phyloP scores from a whole-genome alignment of 305 asterid genomes.

The Plantago coronopus region DNA sequence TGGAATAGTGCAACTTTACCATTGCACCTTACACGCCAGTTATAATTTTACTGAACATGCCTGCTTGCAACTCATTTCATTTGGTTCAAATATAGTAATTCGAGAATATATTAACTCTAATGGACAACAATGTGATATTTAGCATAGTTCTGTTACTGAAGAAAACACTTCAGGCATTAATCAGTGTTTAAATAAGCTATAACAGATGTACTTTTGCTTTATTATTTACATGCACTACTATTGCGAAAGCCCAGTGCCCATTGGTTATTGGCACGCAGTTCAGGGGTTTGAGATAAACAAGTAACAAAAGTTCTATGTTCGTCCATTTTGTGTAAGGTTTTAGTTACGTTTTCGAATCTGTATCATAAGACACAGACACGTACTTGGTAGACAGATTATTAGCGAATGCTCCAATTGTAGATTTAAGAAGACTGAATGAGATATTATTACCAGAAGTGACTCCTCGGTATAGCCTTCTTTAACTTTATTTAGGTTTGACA shows the following conservation, averaged over 20 bases:
- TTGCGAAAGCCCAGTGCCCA: no score
- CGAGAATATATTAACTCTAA: no score
- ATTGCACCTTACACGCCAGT: not conserved
- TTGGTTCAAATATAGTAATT: no score
- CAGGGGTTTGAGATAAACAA: no score
- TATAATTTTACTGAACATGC: not conserved
- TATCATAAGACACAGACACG: conserved; percentile 1
- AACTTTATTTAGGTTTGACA: conserved; percentile 94
- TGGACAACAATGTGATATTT: no score
- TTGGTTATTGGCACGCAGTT: no score
- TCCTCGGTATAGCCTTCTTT: conserved; percentile 97
- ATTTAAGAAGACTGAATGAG: conserved; percentile 17
- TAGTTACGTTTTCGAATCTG: not conserved
- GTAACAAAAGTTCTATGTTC: no score
- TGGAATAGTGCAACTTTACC: not conserved
- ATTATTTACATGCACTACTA: no score
- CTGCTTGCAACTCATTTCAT: not conserved
- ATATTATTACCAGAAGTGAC: conserved; percentile 69
- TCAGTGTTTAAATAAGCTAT: no score
- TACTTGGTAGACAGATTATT: conserved; percentile 11
- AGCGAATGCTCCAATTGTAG: conserved; percentile 12
- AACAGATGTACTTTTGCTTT: no score
- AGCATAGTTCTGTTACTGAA: no score
- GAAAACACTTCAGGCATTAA: no score
- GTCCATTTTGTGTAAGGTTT: not conserved